Conservation (phyloP, 345 rosid genomes). For the Lepidium sativum region DNA sequence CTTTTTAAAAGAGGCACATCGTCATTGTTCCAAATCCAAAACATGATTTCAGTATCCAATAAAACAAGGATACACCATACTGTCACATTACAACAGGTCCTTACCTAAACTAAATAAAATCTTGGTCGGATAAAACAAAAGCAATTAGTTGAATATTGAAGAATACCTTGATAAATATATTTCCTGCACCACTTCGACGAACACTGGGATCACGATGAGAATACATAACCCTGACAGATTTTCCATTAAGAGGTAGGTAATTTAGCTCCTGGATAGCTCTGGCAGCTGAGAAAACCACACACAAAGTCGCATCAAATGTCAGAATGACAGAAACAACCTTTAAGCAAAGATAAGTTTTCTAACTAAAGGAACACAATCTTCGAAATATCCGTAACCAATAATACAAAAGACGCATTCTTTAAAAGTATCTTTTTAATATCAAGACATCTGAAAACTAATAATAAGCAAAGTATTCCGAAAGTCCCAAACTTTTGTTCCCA, state of each 20-base stretch:
- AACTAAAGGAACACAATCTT: background rate
- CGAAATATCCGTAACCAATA: too few relatives aligned
- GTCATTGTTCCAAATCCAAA: background rate
- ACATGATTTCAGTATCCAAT: background rate
- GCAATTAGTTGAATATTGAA: background rate
- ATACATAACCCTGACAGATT: slow-evolving; percentile 72
- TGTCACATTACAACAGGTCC: background rate
- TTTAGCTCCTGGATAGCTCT: slow-evolving; percentile 77
- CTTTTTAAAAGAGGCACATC: background rate
- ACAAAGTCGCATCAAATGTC: background rate
- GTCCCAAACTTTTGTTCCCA: background rate
- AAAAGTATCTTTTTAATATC: too few relatives aligned
- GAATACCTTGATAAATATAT: slow-evolving; percentile 84
- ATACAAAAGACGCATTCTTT: too few relatives aligned
- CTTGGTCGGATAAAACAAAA: background rate
- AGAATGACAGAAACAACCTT: too few relatives aligned
- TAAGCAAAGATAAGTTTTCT: background rate
- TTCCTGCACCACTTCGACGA: slow-evolving; percentile 91
- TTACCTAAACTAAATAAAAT: background rate
- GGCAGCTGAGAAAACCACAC: slow-evolving; percentile 45
- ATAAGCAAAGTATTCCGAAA: too few relatives aligned
- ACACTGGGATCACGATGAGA: slow-evolving; percentile 73
- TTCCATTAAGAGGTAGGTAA: slow-evolving; percentile 69
- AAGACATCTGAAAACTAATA: too few relatives aligned
- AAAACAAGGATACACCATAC: background rate